phyloP scores from a whole-genome alignment of 2,329 filamentous ascomycete genomes.

The Pestalotiopsis sp. region DNA sequence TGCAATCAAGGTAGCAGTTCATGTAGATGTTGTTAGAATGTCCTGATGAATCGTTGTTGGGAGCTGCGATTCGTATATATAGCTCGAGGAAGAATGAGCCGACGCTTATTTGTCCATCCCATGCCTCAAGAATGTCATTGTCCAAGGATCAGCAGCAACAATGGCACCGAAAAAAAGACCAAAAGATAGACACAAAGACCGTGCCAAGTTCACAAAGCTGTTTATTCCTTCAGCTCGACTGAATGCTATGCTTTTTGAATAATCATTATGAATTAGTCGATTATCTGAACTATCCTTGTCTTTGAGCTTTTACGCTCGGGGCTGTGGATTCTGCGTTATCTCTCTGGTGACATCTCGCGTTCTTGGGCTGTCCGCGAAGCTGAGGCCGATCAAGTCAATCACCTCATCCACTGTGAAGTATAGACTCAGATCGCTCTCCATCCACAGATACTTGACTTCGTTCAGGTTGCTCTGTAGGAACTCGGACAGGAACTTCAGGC shows the following conservation, averaged over 20 bases:
- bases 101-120: no score
- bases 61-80: no score
- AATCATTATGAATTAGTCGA: not conserved
- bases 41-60: no score
- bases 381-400: conserved; percentile 62
- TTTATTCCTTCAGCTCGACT: no score
- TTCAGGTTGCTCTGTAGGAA: conserved; percentile 68
- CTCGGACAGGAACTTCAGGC: conserved; percentile 66
- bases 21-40: no score
- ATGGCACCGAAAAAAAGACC: not conserved
- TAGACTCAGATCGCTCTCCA: conserved; percentile 66
- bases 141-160: no score
- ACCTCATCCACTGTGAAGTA: conserved; percentile 66
- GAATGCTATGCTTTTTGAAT: not conserved
- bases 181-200: not conserved
- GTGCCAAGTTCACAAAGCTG: not conserved
- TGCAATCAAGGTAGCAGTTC: no score
- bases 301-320: conserved; percentile 23
- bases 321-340: conserved; percentile 55
- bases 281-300: not conserved
- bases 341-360: conserved; percentile 61
- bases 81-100: no score
- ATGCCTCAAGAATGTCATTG: no score
- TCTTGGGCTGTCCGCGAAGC: conserved; percentile 65
- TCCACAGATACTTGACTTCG: conserved; percentile 66